Evolutionary conservation across 2,329 filamentous ascomycete genomes (phyloP).

Genomic region (Bipolaris oryzae): DNA sequence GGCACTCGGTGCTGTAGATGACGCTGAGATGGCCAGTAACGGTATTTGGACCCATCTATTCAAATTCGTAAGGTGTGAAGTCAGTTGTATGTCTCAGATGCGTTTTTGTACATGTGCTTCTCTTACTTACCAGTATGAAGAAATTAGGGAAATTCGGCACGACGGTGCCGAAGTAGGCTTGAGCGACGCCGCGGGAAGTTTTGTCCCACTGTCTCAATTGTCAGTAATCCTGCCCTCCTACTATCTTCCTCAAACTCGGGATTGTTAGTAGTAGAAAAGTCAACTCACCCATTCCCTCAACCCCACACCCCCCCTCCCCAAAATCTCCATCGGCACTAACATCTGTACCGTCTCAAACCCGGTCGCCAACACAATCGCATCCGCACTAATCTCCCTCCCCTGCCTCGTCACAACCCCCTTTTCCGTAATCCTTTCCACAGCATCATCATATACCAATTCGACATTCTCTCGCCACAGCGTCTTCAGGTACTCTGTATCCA

Average conservation of each 20-base stretch:
- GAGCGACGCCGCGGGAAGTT: constrained; percentile 43
- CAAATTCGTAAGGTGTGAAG: no score
- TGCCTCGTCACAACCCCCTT: constrained; percentile 49
- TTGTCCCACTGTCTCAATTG: constrained; percentile 45
- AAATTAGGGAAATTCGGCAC: constrained; percentile 45
- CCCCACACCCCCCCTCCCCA: constrained; percentile 50
- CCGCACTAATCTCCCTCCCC: constrained; percentile 50
- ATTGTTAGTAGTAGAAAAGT: no score
- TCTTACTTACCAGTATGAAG: constrained; percentile 18
- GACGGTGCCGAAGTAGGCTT: constrained; percentile 59
- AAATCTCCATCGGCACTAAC: constrained; percentile 56
- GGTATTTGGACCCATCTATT: constrained; percentile 45
- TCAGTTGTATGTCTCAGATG: no score
- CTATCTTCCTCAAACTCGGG: no score
- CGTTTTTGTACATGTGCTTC: no score
- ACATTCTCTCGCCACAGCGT: constrained; percentile 53
- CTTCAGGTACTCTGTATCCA: constrained; percentile 56
- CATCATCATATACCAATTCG: constrained; percentile 51
- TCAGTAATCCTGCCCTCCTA: constrained; percentile 3
- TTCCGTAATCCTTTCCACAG: constrained; percentile 48
- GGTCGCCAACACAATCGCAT: constrained; percentile 57
- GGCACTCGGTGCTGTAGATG: constrained; percentile 59
- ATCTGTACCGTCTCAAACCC: constrained; percentile 58
- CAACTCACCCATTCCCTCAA: constrained; percentile 47
- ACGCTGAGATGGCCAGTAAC: constrained; percentile 58